Evolutionary conservation across 208 protist species (phyloP).

Genomic region (Trypanosoma avium): DNA sequence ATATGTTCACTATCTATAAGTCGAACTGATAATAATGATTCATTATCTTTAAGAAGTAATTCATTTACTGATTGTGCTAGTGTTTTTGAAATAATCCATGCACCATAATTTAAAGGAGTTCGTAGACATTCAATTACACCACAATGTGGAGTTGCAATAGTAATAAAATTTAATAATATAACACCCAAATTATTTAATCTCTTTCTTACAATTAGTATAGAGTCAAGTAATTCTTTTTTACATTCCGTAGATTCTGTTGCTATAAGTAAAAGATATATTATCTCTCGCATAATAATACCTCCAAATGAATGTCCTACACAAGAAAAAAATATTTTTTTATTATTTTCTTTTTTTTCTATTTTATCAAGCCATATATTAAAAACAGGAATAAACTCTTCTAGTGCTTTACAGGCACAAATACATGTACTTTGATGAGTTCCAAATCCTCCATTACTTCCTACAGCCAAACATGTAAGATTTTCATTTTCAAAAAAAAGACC

Average conservation of each 20-base stretch:
- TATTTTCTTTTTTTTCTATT: constrained; percentile 14
- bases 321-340: constrained; percentile 40
- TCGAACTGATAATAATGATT: constrained; percentile 33
- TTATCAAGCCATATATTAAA: constrained; percentile 40
- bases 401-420: constrained; percentile 35
- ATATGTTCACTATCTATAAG: constrained; percentile 54
- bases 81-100: constrained; percentile 36
- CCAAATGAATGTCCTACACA: constrained; percentile 72
- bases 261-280: constrained; percentile 50
- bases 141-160: constrained; percentile 68
- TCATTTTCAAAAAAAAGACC: constrained; percentile 42
- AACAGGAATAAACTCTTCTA: constrained; percentile 52
- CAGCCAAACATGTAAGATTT: constrained; percentile 49
- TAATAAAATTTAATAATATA: constrained; percentile 59
- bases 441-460: constrained; percentile 46
- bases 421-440: constrained; percentile 41
- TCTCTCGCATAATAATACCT: constrained; percentile 65
- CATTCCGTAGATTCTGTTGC: constrained; percentile 21
- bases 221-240: constrained; percentile 21
- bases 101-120: constrained; percentile 46
- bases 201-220: constrained; percentile 29
- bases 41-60: constrained; percentile 46
- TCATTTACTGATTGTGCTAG: constrained; percentile 45
- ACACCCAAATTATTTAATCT: constrained; percentile 30
- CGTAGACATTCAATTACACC: constrained; percentile 51